Base-by-base conservation (phyloP, 1,284 basidiomycete genomes). In the Leccinum fallax region DNA sequence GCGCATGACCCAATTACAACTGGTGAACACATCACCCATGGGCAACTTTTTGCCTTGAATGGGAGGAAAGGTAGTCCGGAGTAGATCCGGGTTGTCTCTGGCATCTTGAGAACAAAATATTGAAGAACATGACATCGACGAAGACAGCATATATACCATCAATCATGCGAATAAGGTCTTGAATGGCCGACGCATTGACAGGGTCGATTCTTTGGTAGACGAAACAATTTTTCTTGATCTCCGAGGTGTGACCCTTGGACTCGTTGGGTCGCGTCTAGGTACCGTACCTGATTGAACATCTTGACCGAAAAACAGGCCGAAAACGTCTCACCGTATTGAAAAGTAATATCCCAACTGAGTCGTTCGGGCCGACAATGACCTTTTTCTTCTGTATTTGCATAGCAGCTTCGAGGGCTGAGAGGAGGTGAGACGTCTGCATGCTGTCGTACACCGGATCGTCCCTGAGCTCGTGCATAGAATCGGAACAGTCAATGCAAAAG, bases 401-500 rank as follows among this genome's bases (percentile, higher is more conserved):
- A 0, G 93, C 93, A 2, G 90, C 91, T 66, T 95, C 87, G 21
- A 98, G 82, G 0, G 94, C 92, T 8, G 79, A 78, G 60, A 84
- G 83, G 4, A 93, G 72, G 67, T 90, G 86, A 62, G 83, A 89
- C 0, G 87, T 89, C 71, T 88, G 78, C 36, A 79, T 74, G 49
- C 85, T 83, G 72, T 90, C 85, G 60, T 86, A 84, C 53, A 79
- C 77, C 2, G 85, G 82, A 62, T 88, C 85, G 32, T 91, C 86
- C 38, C 81, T 80, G 13, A 90, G 83, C 32, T 80, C 83, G 46
- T 93, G 89, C 95, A 98, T 98, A 13, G 93, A 91, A 48, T 85
- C 79, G 0, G 95, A 96, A 61, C 93, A 94, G 75, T 99, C 96
- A 63, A 98, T 94, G 71, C 92, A 93, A 78, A 98, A 97, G 16